Base-by-base conservation (phyloP, 2,329 filamentous ascomycete species). In the Xylariaceae sp. region DNA sequence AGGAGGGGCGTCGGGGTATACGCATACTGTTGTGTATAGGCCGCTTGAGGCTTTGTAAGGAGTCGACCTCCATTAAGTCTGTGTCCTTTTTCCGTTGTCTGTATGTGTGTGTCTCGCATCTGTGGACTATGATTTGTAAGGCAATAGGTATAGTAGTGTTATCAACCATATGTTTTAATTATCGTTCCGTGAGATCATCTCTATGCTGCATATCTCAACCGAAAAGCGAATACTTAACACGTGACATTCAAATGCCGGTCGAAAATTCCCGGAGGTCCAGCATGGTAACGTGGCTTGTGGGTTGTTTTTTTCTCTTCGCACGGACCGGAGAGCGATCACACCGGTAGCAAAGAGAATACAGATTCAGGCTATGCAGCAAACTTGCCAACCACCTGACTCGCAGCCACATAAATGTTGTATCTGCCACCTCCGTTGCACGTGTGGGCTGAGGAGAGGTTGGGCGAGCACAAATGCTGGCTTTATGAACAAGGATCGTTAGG, bases 341-440 rank as follows among this genome's bases (percentile, higher is more conserved):
- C n/a, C n/a, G n/a, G n/a, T n/a, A n/a, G 48, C 16, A 21, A 24
- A 23, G 37, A 36, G 44, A 48, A 16, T n/a, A 14, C 39, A 21
- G 14, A 11, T 16, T 33, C 14, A 5, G 16, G 47, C 17, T 26
- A 36, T 43, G 28, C 43, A 29, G 19, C n/a, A 41, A 16, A 29
- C 24, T n/a, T 57, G n/a, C 39, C 29, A 40, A 47, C 33, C 33
- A 33, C 14, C 21, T 23, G 43, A 37, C 29, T 37, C 37, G 26
- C n/a, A n/a, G n/a, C n/a, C n/a, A n/a, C n/a, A n/a, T n/a, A n/a
- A n/a, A n/a, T n/a, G n/a, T n/a, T n/a, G n/a, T n/a, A n/a, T n/a
- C n/a, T n/a, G n/a, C n/a, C n/a, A n/a, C n/a, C n/a, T 36, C 51
- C 23, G 33, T 33, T 60, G 56, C 53, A 60, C 41, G 52, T 56